phyloP scores from a whole-genome alignment of 768 basidiomycete genomes.

The Lactifluus hygrophoroides region DNA sequence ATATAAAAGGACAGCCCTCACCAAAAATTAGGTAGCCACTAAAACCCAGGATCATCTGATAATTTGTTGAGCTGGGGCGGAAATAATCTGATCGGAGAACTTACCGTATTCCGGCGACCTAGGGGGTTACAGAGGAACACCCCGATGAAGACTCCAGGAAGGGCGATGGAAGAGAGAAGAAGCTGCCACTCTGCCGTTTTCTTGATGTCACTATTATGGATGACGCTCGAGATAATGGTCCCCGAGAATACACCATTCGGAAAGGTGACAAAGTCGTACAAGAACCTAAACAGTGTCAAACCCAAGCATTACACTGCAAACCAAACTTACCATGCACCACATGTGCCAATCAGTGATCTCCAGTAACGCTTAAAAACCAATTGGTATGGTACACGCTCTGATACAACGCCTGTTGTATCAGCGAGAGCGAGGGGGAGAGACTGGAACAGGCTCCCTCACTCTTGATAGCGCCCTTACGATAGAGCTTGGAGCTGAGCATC shows the following conservation, averaged over 20 bases:
- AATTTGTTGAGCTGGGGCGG: not conserved
- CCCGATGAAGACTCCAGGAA: slow-evolving; percentile 43
- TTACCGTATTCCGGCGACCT: slow-evolving; percentile 50
- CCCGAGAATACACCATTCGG: slow-evolving; percentile 66
- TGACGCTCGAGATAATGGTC: slow-evolving; percentile 59
- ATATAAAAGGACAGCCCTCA: slow-evolving; percentile 22
- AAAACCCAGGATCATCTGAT: slow-evolving; percentile 59
- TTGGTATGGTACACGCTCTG: slow-evolving; percentile 51
- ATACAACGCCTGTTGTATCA: not conserved
- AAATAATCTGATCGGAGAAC: slow-evolving; percentile 17
- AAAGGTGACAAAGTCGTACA: slow-evolving; percentile 64
- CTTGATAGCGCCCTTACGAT: slow-evolving; percentile 57
- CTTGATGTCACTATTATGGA: slow-evolving; percentile 46
- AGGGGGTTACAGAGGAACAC: slow-evolving; percentile 41
- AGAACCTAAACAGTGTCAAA: slow-evolving; percentile 37
- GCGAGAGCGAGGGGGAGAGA: not conserved
- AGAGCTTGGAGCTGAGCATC: slow-evolving; percentile 63
- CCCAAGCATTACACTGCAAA: not conserved
- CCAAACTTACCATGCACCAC: slow-evolving; percentile 52
- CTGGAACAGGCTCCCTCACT: slow-evolving; percentile 30
- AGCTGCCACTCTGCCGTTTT: slow-evolving; percentile 62
- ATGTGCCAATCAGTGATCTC: slow-evolving; percentile 60
- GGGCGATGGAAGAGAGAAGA: slow-evolving; percentile 49
- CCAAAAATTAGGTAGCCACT: slow-evolving; percentile 60
- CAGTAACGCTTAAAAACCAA: slow-evolving; percentile 58